Conservation (phyloP, 345 rosid species). For the Melaleuca alternifolia region DNA sequence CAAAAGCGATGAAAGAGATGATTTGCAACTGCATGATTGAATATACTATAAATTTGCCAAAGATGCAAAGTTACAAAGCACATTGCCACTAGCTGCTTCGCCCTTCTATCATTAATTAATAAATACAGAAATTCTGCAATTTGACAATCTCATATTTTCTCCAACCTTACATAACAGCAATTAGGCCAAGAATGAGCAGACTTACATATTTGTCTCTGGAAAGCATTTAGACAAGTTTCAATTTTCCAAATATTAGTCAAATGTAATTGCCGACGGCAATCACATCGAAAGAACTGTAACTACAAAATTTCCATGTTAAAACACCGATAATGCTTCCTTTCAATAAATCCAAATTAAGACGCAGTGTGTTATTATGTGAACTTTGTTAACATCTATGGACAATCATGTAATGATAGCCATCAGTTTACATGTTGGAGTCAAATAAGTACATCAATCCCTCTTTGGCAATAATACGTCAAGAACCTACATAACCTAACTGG, state of each 20-base stretch:
- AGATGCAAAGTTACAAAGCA: background rate
- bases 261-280: background rate
- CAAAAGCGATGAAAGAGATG: background rate
- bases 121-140: background rate
- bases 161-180: background rate
- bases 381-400: background rate
- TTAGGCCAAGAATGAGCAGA: background rate
- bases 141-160: background rate
- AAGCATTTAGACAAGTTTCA: background rate
- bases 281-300: background rate
- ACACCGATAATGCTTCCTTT: background rate
- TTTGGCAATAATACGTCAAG: background rate
- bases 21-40: background rate
- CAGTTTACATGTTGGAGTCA: background rate
- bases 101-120: background rate
- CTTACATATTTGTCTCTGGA: background rate
- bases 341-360: background rate
- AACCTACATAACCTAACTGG: background rate
- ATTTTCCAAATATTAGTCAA: background rate
- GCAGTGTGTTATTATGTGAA: background rate
- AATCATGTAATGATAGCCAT: background rate
- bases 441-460: background rate
- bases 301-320: background rate
- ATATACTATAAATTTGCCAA: background rate
- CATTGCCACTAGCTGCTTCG: background rate